Evolutionary conservation across 1,139 yeast species (phyloP).

Genomic region (Suhomyces choctaworum): DNA sequence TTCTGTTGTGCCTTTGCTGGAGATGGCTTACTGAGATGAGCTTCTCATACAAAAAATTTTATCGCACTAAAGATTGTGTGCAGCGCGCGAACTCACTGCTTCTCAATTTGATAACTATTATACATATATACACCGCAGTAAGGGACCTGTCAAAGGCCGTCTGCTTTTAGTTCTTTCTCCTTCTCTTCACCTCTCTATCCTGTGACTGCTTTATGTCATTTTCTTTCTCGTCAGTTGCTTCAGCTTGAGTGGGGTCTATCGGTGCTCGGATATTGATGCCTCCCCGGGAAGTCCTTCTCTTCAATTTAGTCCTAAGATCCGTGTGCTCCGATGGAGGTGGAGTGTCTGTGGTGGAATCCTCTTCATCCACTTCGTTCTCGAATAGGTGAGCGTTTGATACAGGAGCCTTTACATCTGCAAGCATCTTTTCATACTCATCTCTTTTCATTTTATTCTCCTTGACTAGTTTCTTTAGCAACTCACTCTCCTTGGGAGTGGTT

Average conservation of each 20-base stretch:
- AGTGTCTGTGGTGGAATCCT: slow-evolving; percentile 17
- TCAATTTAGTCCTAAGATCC: slow-evolving; percentile 16
- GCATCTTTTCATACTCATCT: slow-evolving; percentile 29
- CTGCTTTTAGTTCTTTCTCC: slow-evolving; percentile 6
- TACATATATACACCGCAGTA: not conserved
- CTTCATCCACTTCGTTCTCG: slow-evolving; percentile 31
- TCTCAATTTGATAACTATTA: not conserved
- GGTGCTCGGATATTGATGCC: slow-evolving; percentile 20
- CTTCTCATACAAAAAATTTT: slow-evolving; percentile 10
- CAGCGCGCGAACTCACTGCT: slow-evolving; percentile 6
- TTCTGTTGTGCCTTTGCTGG: slow-evolving; percentile 1
- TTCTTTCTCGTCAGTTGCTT: slow-evolving; percentile 3
- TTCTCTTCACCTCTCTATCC: slow-evolving; percentile 10
- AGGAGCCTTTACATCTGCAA: slow-evolving; percentile 27
- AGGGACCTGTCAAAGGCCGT: slow-evolving; percentile 4
- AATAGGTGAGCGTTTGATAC: slow-evolving; percentile 30
- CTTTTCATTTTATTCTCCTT: slow-evolving; percentile 26
- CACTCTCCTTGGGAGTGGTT: slow-evolving; percentile 8
- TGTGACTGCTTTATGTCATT: not conserved
- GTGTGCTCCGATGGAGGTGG: slow-evolving; percentile 6
- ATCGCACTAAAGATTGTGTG: slow-evolving; percentile 2
- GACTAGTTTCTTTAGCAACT: slow-evolving; percentile 32
- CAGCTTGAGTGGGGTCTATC: slow-evolving; percentile 5
- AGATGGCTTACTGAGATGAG: slow-evolving; percentile 8
- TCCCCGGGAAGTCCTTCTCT: slow-evolving; percentile 32